Conservation (phyloP, 108 stramenopile genomes). For the Conticribra guillardii region DNA sequence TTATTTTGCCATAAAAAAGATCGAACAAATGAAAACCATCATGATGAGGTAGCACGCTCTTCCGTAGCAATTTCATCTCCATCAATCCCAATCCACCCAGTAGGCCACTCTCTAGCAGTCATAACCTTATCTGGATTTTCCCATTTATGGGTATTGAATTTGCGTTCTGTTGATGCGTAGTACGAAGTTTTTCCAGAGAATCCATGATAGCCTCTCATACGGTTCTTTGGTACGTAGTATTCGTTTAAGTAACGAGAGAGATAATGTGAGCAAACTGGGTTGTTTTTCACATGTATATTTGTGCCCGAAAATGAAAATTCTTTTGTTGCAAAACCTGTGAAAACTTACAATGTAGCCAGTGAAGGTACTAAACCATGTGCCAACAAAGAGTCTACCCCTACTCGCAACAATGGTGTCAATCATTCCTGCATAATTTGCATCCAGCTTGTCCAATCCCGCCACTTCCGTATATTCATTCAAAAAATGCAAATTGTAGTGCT, state of each 20-base stretch:
- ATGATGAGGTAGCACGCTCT: slow-evolving; percentile 15
- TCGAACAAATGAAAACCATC: too few species aligned
- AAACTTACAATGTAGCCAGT: slow-evolving; percentile 84
- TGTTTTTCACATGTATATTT: too few species aligned
- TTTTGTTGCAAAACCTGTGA: background rate
- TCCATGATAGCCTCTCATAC: slow-evolving; percentile 83
- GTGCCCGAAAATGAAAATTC: background rate
- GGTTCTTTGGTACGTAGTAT: too few species aligned
- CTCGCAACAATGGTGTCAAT: slow-evolving; percentile 91
- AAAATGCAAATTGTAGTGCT: slow-evolving; percentile 72
- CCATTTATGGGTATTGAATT: slow-evolving; percentile 65
- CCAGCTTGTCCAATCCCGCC: slow-evolving; percentile 64
- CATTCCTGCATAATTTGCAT: slow-evolving; percentile 93
- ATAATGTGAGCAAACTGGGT: too few species aligned
- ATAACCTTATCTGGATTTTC: slow-evolving; percentile 38
- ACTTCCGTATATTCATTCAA: slow-evolving; percentile 76
- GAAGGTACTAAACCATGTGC: slow-evolving; percentile 94
- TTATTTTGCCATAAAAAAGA: too few species aligned
- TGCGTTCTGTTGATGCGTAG: slow-evolving; percentile 63
- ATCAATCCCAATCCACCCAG: slow-evolving; percentile 79
- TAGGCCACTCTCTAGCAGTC: slow-evolving; percentile 47
- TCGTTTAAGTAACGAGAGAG: too few species aligned
- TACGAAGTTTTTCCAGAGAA: slow-evolving; percentile 69
- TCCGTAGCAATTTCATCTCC: slow-evolving; percentile 62
- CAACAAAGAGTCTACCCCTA: slow-evolving; percentile 85